Evolutionary conservation across 2,329 filamentous ascomycete genomes (phyloP).

Genomic region (Beauveria sp.): DNA sequence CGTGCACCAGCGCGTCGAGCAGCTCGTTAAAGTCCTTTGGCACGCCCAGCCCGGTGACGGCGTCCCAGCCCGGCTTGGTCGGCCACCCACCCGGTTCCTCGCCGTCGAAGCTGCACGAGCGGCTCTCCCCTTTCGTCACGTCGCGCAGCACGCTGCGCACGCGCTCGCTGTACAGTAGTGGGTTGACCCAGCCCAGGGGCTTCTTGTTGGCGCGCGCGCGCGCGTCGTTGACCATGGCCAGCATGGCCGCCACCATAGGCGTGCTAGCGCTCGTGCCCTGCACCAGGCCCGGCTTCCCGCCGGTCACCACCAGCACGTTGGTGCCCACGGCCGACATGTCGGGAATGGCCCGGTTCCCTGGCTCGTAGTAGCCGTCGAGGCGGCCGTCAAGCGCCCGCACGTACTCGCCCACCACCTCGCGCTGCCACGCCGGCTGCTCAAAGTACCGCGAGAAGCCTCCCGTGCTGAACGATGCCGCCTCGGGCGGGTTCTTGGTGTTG

Average conservation of each 20-base stretch:
- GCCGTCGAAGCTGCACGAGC: conserved; percentile 29
- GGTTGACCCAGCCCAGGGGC: conserved; percentile 47
- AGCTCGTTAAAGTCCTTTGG: conserved; percentile 34
- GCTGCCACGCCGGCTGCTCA: conserved; percentile 37
- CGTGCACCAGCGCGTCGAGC: conserved; percentile 24
- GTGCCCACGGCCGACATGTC: conserved; percentile 50
- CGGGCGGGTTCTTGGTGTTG: conserved; percentile 28
- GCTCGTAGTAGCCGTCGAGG: conserved; percentile 38
- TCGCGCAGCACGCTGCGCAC: conserved; percentile 34
- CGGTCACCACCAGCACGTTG: conserved; percentile 39
- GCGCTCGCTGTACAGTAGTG: conserved; percentile 34
- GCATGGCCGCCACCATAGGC: conserved; percentile 46
- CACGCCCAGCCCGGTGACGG: conserved; percentile 43
- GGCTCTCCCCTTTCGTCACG: conserved; percentile 32
- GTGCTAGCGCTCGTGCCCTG: conserved; percentile 45
- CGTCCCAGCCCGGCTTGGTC: conserved; percentile 38
- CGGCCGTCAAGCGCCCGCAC: conserved; percentile 31
- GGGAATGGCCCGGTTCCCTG: conserved; percentile 39
- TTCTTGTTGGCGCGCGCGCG: conserved; percentile 40
- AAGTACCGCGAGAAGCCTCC: conserved; percentile 50
- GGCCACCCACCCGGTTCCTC: conserved; percentile 34
- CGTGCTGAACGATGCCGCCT: conserved; percentile 37
- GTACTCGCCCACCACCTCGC: conserved; percentile 32
- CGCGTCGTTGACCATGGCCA: conserved; percentile 48
- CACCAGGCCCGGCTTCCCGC: conserved; percentile 21